Percentiles rank a stretch among this genome's conserved stretches.
Evolutionary conservation across 352 stramenopile genomes (phyloP).

Genomic region (Globisporangium nodosum): DNA sequence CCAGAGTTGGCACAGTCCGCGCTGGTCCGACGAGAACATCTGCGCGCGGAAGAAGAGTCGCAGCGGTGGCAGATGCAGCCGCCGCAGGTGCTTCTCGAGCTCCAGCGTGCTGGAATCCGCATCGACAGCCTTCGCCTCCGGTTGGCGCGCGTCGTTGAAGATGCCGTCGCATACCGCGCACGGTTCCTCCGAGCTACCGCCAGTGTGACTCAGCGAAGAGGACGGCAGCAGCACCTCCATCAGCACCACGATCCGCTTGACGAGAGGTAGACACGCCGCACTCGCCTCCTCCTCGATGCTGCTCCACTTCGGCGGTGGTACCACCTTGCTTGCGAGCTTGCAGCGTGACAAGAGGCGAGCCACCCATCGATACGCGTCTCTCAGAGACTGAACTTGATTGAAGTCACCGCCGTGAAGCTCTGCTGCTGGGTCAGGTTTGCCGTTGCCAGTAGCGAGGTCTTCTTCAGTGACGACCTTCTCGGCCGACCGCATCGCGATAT

Average conservation of each 20-base stretch:
- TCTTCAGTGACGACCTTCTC: neutral
- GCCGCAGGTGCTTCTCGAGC: slow-evolving; percentile 41
- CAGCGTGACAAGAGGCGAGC: slow-evolving; percentile 40
- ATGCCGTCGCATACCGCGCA: slow-evolving; percentile 70
- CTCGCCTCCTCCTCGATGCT: slow-evolving; percentile 39
- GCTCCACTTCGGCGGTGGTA: slow-evolving; percentile 1
- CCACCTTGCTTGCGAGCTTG: slow-evolving; percentile 17
- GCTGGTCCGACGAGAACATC: slow-evolving; percentile 52
- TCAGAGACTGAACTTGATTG: slow-evolving; percentile 46
- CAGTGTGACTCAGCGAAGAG: neutral
- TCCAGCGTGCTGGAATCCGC: slow-evolving; percentile 1
- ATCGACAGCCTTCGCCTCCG: slow-evolving; percentile 3
- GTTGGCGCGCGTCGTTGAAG: slow-evolving; percentile 16
- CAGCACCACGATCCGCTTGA: slow-evolving; percentile 53
- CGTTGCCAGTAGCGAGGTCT: neutral
- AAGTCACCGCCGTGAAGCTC: slow-evolving; percentile 24
- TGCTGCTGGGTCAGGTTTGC: neutral
- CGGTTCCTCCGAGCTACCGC: slow-evolving; percentile 6
- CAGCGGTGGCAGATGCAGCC: slow-evolving; percentile 62
- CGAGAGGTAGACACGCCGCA: slow-evolving; percentile 42
- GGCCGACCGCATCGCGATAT: slow-evolving; percentile 17
- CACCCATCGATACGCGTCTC: slow-evolving; percentile 49
- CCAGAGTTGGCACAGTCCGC: slow-evolving; percentile 66
- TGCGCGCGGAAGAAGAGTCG: slow-evolving; percentile 59
- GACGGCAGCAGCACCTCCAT: slow-evolving; percentile 50